Conservation (phyloP, 1,139 yeast genomes). For the Sugiyamaella novakii region DNA sequence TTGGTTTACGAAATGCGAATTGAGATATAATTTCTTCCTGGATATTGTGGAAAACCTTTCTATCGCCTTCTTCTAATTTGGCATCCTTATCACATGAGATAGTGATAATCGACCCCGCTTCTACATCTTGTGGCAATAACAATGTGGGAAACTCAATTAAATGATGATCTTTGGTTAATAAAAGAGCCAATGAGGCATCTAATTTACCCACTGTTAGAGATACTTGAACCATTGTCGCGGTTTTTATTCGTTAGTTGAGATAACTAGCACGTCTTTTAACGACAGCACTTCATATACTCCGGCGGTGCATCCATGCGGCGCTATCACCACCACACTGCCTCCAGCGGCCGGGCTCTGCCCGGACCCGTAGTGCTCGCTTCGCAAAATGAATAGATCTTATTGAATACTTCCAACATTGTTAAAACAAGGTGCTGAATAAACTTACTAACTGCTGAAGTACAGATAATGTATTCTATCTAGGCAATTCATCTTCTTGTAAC, state of each 20-base stretch:
- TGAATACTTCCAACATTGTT: too few species aligned
- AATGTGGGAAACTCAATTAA: constrained; percentile 95
- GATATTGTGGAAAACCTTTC: constrained; percentile 56
- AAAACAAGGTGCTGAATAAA: too few species aligned
- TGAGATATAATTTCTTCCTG: constrained; percentile 74
- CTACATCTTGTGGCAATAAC: constrained; percentile 83
- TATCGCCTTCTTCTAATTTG: constrained; percentile 66
- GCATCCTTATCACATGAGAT: constrained; percentile 80
- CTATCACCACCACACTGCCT: background rate
- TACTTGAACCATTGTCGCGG: constrained; percentile 67
- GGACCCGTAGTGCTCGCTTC: background rate
- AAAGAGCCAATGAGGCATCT: constrained; percentile 90
- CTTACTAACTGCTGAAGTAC: too few species aligned
- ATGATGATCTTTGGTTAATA: constrained; percentile 91
- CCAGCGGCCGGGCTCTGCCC: background rate
- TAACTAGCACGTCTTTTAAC: background rate
- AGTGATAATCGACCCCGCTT: constrained; percentile 92
- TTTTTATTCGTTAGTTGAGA: background rate
- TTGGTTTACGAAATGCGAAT: constrained; percentile 76
- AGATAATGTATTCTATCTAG: too few species aligned
- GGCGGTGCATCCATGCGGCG: background rate
- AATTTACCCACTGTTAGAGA: constrained; percentile 93
- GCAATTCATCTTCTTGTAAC: too few species aligned
- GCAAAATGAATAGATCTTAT: too few species aligned
- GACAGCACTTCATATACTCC: constrained; percentile 3